Conservation (phyloP, 352 stramenopile genomes). For the Phytophthora pistaciae region DNA sequence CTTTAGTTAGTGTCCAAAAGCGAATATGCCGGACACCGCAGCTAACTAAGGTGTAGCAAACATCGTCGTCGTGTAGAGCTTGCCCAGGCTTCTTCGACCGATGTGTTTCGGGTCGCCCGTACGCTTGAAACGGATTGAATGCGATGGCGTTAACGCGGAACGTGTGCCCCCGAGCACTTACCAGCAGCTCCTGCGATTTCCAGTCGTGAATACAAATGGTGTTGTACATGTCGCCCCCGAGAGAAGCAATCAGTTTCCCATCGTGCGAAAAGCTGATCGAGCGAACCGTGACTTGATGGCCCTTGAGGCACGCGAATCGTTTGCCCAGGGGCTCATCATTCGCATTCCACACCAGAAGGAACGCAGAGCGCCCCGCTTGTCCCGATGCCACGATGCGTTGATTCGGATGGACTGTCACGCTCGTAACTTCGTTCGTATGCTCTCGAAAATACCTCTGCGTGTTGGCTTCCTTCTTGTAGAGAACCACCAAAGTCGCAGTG, state of each 20-base stretch:
- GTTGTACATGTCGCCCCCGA: constrained; percentile 82
- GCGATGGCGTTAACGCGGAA: constrained; percentile 70
- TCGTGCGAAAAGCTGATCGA: constrained; percentile 80
- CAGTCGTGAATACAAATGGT: constrained; percentile 83
- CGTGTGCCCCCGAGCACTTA: constrained; percentile 68
- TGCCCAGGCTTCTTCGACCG: constrained; percentile 63
- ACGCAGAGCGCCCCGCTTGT: constrained; percentile 61
- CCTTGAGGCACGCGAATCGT: constrained; percentile 60
- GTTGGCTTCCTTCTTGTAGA: constrained; percentile 66
- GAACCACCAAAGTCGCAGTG: constrained; percentile 59
- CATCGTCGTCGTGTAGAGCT: constrained; percentile 73
- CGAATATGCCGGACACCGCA: constrained; percentile 79
- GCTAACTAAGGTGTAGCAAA: constrained; percentile 78
- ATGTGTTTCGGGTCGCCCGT: constrained; percentile 60
- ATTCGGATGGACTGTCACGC: constrained; percentile 66
- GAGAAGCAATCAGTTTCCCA: constrained; percentile 69
- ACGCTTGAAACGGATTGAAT: constrained; percentile 81
- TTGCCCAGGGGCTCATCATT: constrained; percentile 68
- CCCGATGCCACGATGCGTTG: constrained; percentile 67
- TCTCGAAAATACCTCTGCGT: constrained; percentile 66
- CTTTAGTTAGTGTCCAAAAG: constrained; percentile 78
- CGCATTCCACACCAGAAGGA: constrained; percentile 74
- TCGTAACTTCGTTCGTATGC: constrained; percentile 71
- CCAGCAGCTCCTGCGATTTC: constrained; percentile 63
- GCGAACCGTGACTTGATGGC: constrained; percentile 63